Evolutionary conservation across 2,329 filamentous ascomycete genomes (phyloP).

Genomic region (Fusarium beomiforme): DNA sequence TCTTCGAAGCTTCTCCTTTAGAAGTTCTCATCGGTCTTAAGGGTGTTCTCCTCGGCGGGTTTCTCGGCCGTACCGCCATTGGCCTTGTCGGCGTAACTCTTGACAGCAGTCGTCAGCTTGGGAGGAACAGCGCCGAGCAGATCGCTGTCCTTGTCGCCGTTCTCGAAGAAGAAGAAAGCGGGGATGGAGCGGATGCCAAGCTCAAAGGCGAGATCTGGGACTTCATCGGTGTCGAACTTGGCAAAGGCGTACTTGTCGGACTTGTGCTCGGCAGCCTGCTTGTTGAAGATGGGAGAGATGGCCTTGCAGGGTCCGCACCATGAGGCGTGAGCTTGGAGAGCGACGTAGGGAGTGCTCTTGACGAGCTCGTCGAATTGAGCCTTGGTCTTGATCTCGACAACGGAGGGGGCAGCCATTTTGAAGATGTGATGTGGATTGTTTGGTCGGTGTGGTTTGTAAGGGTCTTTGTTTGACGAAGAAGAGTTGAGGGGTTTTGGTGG

Average conservation of each 20-base stretch:
- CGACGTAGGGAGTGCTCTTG: slow-evolving; percentile 59
- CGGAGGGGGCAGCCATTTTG: slow-evolving; percentile 42
- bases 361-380: slow-evolving; percentile 62
- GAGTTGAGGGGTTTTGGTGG: slow-evolving; percentile 33
- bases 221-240: slow-evolving; percentile 68
- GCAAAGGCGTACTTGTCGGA: slow-evolving; percentile 62
- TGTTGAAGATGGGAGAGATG: slow-evolving; percentile 64
- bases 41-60: slow-evolving; percentile 17
- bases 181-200: slow-evolving; percentile 66
- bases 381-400: slow-evolving; percentile 52
- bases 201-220: slow-evolving; percentile 59
- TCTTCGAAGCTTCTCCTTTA: neutral
- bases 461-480: neutral
- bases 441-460: neutral
- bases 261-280: slow-evolving; percentile 54
- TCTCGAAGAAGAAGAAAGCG: slow-evolving; percentile 69
- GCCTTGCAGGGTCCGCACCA: slow-evolving; percentile 71
- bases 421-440: neutral
- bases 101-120: slow-evolving; percentile 46
- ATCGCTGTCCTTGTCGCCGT: slow-evolving; percentile 59
- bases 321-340: slow-evolving; percentile 66
- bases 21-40: slow-evolving; percentile 37
- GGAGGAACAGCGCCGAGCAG: slow-evolving; percentile 53
- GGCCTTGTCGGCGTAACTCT: slow-evolving; percentile 35
- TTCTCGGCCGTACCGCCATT: slow-evolving; percentile 7